Percentiles rank a stretch among this genome's conserved stretches.
These are phyloP conservation scores for Colletotrichum sp. DNA, from an alignment of 2,329 filamentous ascomycete species.

Conservation along the genomic window DNA sequence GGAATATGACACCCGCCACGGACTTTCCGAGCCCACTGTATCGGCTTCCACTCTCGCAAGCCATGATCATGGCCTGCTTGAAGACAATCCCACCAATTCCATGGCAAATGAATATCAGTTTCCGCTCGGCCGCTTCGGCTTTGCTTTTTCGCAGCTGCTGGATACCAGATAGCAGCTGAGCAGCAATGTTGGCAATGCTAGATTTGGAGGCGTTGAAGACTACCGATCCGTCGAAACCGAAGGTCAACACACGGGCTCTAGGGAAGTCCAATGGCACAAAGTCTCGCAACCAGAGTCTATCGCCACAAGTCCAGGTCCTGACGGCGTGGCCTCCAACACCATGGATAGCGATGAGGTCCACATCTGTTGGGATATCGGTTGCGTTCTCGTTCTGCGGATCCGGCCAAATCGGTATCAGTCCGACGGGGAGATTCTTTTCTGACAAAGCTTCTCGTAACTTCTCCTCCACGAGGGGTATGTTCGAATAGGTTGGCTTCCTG, in stretches of 20 bases:
- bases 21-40: not conserved
- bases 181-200: accelerated
- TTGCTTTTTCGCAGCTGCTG: not conserved
- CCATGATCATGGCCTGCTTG: not conserved
- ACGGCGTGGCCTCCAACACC: accelerated
- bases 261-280: not conserved
- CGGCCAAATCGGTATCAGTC: not conserved
- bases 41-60: not conserved
- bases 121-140: not conserved
- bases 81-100: not conserved
- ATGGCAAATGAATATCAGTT: not conserved
- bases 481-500: too few species aligned
- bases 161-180: not conserved
- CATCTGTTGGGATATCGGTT: not conserved
- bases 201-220: not conserved
- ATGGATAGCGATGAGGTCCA: not conserved
- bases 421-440: accelerated
- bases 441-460: not conserved
- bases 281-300: not conserved
- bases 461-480: not conserved
- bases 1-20: not conserved
- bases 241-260: accelerated
- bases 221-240: accelerated
- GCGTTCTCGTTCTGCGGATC: accelerated
- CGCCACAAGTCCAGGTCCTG: not conserved